Conservation (phyloP, 73 alveolate species). For the Paramecium octaurelia region DNA sequence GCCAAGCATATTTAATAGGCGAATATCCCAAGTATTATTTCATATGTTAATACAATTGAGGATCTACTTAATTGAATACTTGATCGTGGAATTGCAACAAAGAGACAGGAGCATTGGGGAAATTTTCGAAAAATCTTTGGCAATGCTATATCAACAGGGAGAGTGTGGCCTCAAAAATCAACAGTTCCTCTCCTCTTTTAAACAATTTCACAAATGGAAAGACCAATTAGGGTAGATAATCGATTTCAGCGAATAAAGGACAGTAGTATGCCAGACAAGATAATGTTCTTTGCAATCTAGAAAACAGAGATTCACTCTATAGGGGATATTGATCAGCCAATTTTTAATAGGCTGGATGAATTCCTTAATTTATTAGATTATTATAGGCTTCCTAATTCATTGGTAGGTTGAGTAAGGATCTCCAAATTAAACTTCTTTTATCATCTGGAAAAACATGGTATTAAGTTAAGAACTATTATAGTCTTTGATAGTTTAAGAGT, state of each 20-base stretch:
- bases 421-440: constrained; percentile 69
- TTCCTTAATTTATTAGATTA: constrained; percentile 45
- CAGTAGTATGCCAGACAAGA: constrained; percentile 79
- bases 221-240: constrained; percentile 70
- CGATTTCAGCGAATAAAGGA: constrained; percentile 71
- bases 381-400: constrained; percentile 66
- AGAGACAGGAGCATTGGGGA: constrained; percentile 52
- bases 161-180: constrained; percentile 28
- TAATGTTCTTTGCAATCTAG: constrained; percentile 67
- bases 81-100: constrained; percentile 12
- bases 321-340: constrained; percentile 52
- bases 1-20: constrained; percentile 61
- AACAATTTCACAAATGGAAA: constrained; percentile 71
- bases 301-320: constrained; percentile 39
- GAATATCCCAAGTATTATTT: background rate
- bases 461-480: constrained; percentile 55
- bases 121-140: constrained; percentile 38
- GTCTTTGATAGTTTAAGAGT: background rate
- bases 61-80: background rate
- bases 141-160: constrained; percentile 15
- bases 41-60: constrained; percentile 1
- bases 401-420: constrained; percentile 65
- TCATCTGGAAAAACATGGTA: constrained; percentile 73
- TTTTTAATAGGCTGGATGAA: constrained; percentile 69
- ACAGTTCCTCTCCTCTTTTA: constrained; percentile 53